Evolutionary conservation across 2,329 filamentous ascomycete species (phyloP), one percentile per base, ranked within the genome.

Genomic region (Fusarium nanum): DNA sequence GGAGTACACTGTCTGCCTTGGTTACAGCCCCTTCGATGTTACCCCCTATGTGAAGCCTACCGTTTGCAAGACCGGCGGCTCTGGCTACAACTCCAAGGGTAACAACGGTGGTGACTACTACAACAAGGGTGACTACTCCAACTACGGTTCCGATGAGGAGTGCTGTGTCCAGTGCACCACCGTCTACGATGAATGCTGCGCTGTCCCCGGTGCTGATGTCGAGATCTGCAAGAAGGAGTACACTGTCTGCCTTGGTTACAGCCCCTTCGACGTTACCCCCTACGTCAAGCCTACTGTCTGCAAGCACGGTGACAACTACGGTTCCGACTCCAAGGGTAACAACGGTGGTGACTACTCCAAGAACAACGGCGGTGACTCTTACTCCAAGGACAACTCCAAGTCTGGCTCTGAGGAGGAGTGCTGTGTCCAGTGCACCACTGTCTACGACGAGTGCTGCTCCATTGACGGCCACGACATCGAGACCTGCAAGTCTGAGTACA

Each of bases 401-500:
- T 40, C 44, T 32, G 30, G 57, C 47, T 52, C 47, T 16, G 62
- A 66, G 37, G 67, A 69, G 45, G 66, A 70, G 32, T 69, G 67
- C 61, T 69, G 66, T 28, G 47, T 62, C 11, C 42, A 57, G 34
- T 69, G 67, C 52, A 69, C 66, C 4, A 66, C 52, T 45, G 48
- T 61, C 52, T 69, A 69, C 52, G 54, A 66, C 13, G 56, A 56
- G 23, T 69, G 67, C 60, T 70, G 67, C n/a, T 41, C 53, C 18
- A 27, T 52, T 34, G 42, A 52, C 5, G 65, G 66, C 9, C 47
- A 46, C 20, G 52, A 67, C n/a, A 57, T 69, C 6, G 61, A 62
- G 37, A 23, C 46, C 34, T 70, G 67, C 53, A 67, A 70, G 67
- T 37, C 23, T 6, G 44, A 61, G 34, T 70, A 70, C 61, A 13